Conservation (phyloP, 2,329 filamentous ascomycete species). For the Amesomyces nigricolor region DNA sequence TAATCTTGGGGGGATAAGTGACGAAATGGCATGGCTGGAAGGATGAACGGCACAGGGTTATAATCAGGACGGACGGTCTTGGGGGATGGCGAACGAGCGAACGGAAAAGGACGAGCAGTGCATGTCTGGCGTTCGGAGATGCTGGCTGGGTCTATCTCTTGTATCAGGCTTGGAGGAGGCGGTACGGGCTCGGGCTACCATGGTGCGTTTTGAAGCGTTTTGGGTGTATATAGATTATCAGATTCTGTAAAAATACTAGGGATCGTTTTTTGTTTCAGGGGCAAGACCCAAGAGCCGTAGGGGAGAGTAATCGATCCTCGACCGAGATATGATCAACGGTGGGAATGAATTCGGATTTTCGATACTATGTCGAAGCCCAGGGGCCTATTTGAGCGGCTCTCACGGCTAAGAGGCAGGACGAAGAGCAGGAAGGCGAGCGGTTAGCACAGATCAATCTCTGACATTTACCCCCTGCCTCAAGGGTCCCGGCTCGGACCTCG, state of each 20-base stretch:
- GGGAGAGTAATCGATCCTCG: neutral
- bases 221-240: constrained; percentile 11
- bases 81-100: neutral
- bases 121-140: constrained; percentile 21
- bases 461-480: neutral
- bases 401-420: too few relatives aligned
- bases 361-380: neutral
- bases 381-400: too few relatives aligned
- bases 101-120: constrained; percentile 7
- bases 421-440: too few relatives aligned
- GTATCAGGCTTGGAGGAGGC: neutral
- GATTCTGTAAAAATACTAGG: constrained; percentile 1
- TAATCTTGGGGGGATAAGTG: neutral
- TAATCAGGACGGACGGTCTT: neutral
- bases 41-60: neutral
- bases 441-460: neutral
- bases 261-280: constrained; percentile 5
- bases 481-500: neutral
- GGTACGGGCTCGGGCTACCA: neutral
- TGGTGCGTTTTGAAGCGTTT: neutral
- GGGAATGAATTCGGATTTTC: neutral
- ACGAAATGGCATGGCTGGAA: constrained; percentile 11
- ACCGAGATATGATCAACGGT: neutral
- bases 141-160: constrained; percentile 1
- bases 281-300: neutral